These are phyloP conservation scores for Fistulina hepatica DNA, from an alignment of 1,284 basidiomycete genomes.

Conservation along the genomic window DNA sequence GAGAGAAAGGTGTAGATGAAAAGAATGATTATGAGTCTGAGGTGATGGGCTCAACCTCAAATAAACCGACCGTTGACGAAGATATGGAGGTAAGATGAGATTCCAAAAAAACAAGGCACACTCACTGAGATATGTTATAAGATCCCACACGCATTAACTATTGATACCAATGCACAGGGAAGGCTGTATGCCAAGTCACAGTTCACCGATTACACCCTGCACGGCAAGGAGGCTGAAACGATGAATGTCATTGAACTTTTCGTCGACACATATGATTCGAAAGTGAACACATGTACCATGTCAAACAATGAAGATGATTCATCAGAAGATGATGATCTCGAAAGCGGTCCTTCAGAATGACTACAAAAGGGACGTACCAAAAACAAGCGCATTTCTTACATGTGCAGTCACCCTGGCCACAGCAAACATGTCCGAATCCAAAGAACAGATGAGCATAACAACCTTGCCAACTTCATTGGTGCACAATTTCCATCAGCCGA, in stretches of 20 bases:
- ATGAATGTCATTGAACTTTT: constrained; percentile 14
- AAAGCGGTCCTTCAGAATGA: background rate
- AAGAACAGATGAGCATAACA: constrained; percentile 13
- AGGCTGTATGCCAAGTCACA: constrained; percentile 10
- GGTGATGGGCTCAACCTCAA: no score
- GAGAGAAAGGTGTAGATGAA: no score
- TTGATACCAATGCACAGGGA: background rate
- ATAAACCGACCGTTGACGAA: no score
- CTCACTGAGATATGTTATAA: no score
- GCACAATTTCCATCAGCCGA: background rate
- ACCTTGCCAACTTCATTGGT: constrained; percentile 11
- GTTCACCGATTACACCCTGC: constrained; percentile 12
- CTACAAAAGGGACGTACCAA: constrained; percentile 1
- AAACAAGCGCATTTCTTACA: constrained; percentile 8
- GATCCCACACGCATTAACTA: background rate
- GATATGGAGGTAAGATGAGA: no score
- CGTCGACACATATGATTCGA: constrained; percentile 12
- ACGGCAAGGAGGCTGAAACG: constrained; percentile 4
- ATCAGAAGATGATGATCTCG: background rate
- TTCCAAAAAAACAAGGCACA: no score
- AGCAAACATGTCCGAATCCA: constrained; percentile 11
- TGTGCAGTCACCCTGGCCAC: constrained; percentile 7
- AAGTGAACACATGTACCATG: background rate
- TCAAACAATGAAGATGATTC: no score
- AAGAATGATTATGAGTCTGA: no score